These are phyloP conservation scores for Plenodomus lindquistii DNA, from an alignment of 2,329 filamentous ascomycete genomes.

Conservation along the genomic window DNA sequence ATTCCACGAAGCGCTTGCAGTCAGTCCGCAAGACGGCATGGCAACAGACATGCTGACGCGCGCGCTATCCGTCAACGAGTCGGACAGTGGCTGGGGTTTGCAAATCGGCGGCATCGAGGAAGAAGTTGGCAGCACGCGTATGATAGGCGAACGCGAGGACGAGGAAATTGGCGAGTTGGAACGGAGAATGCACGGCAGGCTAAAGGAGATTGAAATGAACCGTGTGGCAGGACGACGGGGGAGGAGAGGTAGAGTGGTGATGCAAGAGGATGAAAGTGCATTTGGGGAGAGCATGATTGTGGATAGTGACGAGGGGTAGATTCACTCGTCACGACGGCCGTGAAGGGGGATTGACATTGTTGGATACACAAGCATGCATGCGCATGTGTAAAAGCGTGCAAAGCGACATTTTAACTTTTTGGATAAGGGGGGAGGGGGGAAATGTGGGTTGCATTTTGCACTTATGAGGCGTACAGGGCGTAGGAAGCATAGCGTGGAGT, in stretches of 20 bases:
- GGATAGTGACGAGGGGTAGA: conserved; percentile 55
- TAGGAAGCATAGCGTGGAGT: conserved; percentile 1
- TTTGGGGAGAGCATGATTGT: conserved; percentile 58
- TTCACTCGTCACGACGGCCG: background rate
- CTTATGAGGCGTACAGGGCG: background rate
- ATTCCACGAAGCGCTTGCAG: conserved; percentile 81
- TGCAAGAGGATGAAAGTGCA: conserved; percentile 45
- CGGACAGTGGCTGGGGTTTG: conserved; percentile 15
- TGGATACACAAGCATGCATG: no score
- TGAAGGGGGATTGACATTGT: background rate
- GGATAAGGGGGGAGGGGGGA: no score
- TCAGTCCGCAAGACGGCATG: conserved; percentile 78
- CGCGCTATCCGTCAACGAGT: conserved; percentile 57
- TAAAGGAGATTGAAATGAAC: conserved; percentile 53
- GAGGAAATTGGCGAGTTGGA: conserved; percentile 58
- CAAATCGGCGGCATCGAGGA: background rate
- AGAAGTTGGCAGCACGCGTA: conserved; percentile 2
- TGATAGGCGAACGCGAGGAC: conserved; percentile 10
- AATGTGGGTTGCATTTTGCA: no score
- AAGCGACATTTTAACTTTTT: background rate
- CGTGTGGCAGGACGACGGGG: conserved; percentile 60
- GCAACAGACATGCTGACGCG: conserved; percentile 77
- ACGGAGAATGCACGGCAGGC: conserved; percentile 54
- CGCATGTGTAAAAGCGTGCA: no score
- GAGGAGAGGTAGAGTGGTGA: conserved; percentile 52